phyloP scores from a whole-genome alignment of 2,329 filamentous ascomycete species.

The Neofusicoccum sp. region DNA sequence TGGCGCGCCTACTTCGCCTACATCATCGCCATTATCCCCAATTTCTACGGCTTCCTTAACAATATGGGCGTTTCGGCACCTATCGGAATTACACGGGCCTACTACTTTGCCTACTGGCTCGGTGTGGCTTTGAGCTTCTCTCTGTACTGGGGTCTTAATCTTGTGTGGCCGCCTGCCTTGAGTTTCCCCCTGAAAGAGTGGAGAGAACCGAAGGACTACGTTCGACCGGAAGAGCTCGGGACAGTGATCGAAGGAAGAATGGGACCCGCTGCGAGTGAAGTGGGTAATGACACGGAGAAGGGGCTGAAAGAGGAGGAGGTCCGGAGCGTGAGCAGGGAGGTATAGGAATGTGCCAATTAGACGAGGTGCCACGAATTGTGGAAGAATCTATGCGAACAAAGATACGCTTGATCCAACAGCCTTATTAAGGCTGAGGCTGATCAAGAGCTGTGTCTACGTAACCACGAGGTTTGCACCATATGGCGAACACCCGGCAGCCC shows the following conservation, averaged over 20 bases:
- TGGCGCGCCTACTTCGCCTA: too few species aligned
- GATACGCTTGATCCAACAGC: too few species aligned
- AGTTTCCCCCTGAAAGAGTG: slow-evolving; percentile 1
- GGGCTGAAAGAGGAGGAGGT: not conserved
- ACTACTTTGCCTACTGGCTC: slow-evolving; percentile 18
- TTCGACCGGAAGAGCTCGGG: slow-evolving; percentile 13
- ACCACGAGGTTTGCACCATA: too few species aligned
- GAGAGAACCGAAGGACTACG: slow-evolving; percentile 14
- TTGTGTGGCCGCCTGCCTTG: not conserved
- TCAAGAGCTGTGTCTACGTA: too few species aligned
- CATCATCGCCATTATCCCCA: too few species aligned
- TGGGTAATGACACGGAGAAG: not conserved
- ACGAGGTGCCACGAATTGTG: too few species aligned
- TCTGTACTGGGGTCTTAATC: slow-evolving; percentile 7
- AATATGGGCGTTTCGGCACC: too few species aligned
- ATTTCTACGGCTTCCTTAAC: too few species aligned
- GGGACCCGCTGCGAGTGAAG: not conserved
- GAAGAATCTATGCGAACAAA: too few species aligned
- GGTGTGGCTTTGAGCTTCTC: slow-evolving; percentile 9
- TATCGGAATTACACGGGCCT: slow-evolving; percentile 24
- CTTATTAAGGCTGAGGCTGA: too few species aligned
- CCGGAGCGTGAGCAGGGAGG: not conserved
- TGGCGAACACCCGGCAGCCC: too few species aligned
- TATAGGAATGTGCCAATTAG: not conserved
- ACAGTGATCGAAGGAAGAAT: not conserved